Base-by-base conservation (phyloP, 2,329 filamentous ascomycete genomes). In the Emergomyces orientalis region DNA sequence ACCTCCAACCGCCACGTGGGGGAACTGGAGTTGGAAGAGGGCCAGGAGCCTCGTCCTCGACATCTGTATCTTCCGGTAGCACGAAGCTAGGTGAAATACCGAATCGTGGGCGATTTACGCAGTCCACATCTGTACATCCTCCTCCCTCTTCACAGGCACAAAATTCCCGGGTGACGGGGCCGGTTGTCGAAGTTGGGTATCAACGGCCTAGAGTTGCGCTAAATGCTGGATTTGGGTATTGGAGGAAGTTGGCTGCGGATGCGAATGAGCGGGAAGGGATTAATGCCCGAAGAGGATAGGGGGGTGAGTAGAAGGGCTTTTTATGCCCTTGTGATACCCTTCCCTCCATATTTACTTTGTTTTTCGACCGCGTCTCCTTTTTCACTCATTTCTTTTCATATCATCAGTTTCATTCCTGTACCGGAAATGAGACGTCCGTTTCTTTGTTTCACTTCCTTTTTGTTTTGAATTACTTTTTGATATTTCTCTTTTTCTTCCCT, bases 31-130 rank as follows among this genome's bases (percentile, higher is more conserved):
- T 14, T 41, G 30, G 43, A 45, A 39, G 22, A 47, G 19, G 39
- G 2, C 7, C n/a, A 32, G 57, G 13, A 43, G 43, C 25, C 25
- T 27, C 30, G 5, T 51, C 45, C 22, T 30, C 59, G 19, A 37
- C n/a, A n/a, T 60, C 59, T 25, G 22, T 60, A n/a, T 60, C 59
- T 9, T 60, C 59, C 39, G 45, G 43, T 17, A 60, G 59, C 30
- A 60, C 59, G 34, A 60, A 60, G 32, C 34, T 60, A 1, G 59
- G 59, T 45, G 59, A 60, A 37, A 49, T 60, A 25, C 59, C 59
- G 25, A 25, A 25, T 3, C 59, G 59, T 17, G 7, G 41, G 11
- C 59, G 22, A 19, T 14, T 51, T 52, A 13, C 27, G 4, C 37
- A 60, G 8, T 11, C 59, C 22, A 25, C 45, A 19, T 30, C 43